A percentile compares a stretch with the other conserved stretches of the same genome.
Conservation (phyloP, 768 basidiomycete genomes). For the Suillus subaureus region DNA sequence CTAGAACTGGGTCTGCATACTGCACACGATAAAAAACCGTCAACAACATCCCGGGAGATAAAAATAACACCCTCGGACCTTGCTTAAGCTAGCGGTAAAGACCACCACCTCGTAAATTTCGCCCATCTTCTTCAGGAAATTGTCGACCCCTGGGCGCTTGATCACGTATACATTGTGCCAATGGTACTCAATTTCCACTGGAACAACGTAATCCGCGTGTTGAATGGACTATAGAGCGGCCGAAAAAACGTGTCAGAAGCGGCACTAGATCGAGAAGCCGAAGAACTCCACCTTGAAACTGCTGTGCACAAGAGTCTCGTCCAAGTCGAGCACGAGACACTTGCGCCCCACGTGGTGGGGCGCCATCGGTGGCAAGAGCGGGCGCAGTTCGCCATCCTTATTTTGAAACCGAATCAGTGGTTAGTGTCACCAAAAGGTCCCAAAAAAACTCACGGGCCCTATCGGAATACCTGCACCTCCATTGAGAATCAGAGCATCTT, state of each 20-base stretch:
- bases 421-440: background rate
- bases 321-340: slow-evolving; percentile 94
- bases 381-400: slow-evolving; percentile 85
- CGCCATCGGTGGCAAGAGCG: slow-evolving; percentile 83
- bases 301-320: slow-evolving; percentile 96
- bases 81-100: slow-evolving; percentile 97
- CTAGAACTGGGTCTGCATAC: slow-evolving; percentile 98
- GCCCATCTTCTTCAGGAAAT: slow-evolving; percentile 97
- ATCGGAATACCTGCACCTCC: slow-evolving; percentile 96
- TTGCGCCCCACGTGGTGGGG: slow-evolving; percentile 86
- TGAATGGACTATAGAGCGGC: slow-evolving; percentile 68
- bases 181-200: slow-evolving; percentile 98
- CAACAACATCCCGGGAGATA: slow-evolving; percentile 9
- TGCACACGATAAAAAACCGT: slow-evolving; percentile 34
- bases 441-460: slow-evolving; percentile 68
- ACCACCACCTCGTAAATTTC: slow-evolving; percentile 98
- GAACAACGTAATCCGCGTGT: slow-evolving; percentile 97
- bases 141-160: slow-evolving; percentile 97
- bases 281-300: slow-evolving; percentile 84
- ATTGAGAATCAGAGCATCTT: slow-evolving; percentile 83
- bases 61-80: slow-evolving; percentile 52
- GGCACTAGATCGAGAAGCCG: slow-evolving; percentile 2
- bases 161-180: slow-evolving; percentile 99
- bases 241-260: slow-evolving; percentile 17
- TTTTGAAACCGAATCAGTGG: slow-evolving; percentile 9